These are phyloP conservation scores for Straminergon stramineum DNA, from an alignment of 225 moss, liverwort and hornwort genomes.

Conservation along the genomic window DNA sequence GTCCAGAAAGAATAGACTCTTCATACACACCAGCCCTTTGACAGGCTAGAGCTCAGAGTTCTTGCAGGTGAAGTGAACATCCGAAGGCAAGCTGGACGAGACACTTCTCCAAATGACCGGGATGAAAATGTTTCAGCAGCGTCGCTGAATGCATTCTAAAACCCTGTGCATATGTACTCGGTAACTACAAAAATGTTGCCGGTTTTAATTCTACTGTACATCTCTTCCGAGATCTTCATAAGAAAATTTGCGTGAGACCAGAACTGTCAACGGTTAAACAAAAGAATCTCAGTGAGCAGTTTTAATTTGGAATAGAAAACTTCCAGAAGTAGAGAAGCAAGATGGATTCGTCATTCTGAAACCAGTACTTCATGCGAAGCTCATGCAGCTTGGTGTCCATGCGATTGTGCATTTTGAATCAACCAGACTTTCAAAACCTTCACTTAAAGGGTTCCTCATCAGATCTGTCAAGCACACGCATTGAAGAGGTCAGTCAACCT, in stretches of 20 bases:
- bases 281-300: not conserved
- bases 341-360: not conserved
- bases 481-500: not conserved
- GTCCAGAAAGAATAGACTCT: not conserved
- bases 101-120: not conserved
- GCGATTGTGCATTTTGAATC: not conserved
- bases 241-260: not conserved
- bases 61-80: not conserved
- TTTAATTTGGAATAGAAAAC: not conserved
- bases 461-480: not conserved
- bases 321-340: not conserved
- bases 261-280: not conserved
- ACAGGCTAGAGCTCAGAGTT: not conserved
- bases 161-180: not conserved
- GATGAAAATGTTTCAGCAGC: not conserved
- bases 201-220: not conserved
- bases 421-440: not conserved
- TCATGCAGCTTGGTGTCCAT: not conserved
- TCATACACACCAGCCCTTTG: not conserved
- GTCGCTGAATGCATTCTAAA: not conserved
- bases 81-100: not conserved
- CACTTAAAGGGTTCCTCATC: not conserved
- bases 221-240: not conserved
- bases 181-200: not conserved
- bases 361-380: not conserved